Evolutionary conservation across 495 filamentous ascomycete genomes (phyloP).

Genomic region (Neurospora sp.): DNA sequence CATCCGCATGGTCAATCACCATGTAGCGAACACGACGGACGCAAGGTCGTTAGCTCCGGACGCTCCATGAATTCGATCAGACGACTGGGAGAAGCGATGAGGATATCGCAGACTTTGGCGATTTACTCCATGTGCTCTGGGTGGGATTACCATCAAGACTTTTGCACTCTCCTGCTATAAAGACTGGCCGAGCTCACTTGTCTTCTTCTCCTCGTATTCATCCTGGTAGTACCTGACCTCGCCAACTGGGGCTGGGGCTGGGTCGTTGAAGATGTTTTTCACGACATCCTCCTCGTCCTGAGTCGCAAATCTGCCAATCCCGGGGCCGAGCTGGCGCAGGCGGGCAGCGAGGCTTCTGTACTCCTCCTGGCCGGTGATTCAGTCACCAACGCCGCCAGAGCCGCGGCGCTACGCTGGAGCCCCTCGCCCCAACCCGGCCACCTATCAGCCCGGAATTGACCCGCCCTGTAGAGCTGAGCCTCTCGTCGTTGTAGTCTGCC

Average conservation of each 20-base stretch:
- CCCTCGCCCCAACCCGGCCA: slow-evolving; percentile 52
- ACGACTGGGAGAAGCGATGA: slow-evolving; percentile 12
- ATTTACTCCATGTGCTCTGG: slow-evolving; percentile 40
- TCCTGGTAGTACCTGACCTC: not conserved
- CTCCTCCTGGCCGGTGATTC: not conserved
- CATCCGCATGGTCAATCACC: not conserved
- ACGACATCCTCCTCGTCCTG: not conserved
- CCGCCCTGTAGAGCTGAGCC: slow-evolving; percentile 62
- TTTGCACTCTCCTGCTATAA: not conserved
- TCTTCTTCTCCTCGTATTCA: not conserved
- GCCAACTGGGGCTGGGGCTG: not conserved
- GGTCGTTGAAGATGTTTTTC: not conserved
- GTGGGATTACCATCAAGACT: not conserved
- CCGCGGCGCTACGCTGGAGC: slow-evolving; percentile 22
- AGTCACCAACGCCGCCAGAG: not conserved
- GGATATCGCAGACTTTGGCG: not conserved
- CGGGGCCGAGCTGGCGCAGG: not conserved
- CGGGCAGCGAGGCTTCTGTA: not conserved
- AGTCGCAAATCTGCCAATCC: not conserved
- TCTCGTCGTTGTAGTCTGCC: slow-evolving; percentile 76
- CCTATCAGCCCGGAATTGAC: slow-evolving; percentile 30
- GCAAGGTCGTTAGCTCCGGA: not conserved
- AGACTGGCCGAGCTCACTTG: not conserved
- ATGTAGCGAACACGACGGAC: not conserved
- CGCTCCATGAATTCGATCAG: not conserved